phyloP scores from a whole-genome alignment of 345 rosid species.

The Populus euphratica region DNA sequence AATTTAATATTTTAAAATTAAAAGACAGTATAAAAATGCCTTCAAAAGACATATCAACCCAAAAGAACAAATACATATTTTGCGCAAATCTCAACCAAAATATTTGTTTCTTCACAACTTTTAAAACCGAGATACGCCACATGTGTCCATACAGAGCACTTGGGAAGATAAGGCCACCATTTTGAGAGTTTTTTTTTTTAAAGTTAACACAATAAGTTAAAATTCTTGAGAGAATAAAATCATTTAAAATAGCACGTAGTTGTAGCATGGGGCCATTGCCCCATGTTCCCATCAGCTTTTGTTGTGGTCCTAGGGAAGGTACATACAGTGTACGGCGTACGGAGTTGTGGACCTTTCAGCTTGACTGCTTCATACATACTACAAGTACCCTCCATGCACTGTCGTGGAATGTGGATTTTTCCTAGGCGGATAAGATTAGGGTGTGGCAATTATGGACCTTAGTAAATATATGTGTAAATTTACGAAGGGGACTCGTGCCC shows the following conservation, averaged over 20 bases:
- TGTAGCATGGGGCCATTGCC: background rate
- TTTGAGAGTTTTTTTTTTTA: background rate
- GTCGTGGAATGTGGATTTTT: background rate
- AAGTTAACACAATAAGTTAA: too few species aligned
- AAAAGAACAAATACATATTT: too few species aligned
- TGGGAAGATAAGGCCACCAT: background rate
- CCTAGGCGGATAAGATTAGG: background rate
- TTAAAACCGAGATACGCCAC: background rate
- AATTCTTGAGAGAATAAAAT: too few species aligned
- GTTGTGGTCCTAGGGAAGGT: background rate
- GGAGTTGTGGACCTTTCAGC: background rate
- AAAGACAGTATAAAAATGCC: too few species aligned
- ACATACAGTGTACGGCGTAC: conserved; percentile 3
- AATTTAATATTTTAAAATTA: too few species aligned
- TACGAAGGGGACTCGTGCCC: background rate
- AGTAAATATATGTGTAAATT: background rate
- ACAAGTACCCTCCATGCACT: background rate
- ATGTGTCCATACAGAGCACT: background rate
- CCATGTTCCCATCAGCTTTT: background rate
- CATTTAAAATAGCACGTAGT: too few species aligned
- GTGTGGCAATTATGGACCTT: background rate
- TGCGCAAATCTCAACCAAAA: too few species aligned
- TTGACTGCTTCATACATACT: background rate
- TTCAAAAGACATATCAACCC: too few species aligned
- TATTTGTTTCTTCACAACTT: background rate